phyloP scores from a whole-genome alignment of 1,139 yeast species.

The Meyerozyma elateridarum region DNA sequence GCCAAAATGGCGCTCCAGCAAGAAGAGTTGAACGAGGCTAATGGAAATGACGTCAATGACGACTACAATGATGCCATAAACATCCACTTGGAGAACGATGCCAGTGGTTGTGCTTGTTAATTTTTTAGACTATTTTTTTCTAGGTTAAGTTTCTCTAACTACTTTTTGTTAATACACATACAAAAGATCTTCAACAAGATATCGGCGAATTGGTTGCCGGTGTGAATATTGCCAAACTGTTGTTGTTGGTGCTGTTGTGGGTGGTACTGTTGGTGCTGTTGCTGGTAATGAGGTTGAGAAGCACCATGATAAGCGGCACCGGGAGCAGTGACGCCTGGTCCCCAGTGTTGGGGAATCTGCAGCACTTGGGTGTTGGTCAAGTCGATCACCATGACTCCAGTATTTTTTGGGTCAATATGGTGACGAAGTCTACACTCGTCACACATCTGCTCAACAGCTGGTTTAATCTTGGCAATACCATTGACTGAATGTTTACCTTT shows the following conservation, averaged over 20 bases:
- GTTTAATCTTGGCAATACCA: slow-evolving; percentile 83
- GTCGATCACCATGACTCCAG: slow-evolving; percentile 77
- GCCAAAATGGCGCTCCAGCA: slow-evolving; percentile 92
- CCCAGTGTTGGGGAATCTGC: slow-evolving; percentile 51
- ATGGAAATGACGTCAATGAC: slow-evolving; percentile 63
- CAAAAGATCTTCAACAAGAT: slow-evolving; percentile 30
- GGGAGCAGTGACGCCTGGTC: slow-evolving; percentile 20
- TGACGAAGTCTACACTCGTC: slow-evolving; percentile 56
- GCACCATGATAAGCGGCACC: slow-evolving; percentile 26
- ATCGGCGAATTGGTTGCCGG: slow-evolving; percentile 28
- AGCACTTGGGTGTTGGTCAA: slow-evolving; percentile 39
- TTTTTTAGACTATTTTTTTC: too few species aligned
- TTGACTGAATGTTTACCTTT: slow-evolving; percentile 81
- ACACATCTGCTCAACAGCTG: slow-evolving; percentile 81
- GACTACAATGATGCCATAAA: slow-evolving; percentile 96
- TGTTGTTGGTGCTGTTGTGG: slow-evolving; percentile 20
- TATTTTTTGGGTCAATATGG: slow-evolving; percentile 61
- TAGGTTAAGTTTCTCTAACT: too few species aligned
- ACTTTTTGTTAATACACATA: slow-evolving; percentile 24
- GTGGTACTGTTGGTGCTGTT: slow-evolving; percentile 19
- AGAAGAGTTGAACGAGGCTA: slow-evolving; percentile 84
- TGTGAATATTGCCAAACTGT: slow-evolving; percentile 21
- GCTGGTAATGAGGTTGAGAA: slow-evolving; percentile 26
- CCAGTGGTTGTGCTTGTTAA: slow-evolving; percentile 68
- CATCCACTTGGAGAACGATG: slow-evolving; percentile 83